A percentile compares a stretch with the other conserved stretches of the same genome.
phyloP scores from a whole-genome alignment of 2,329 filamentous ascomycete species.

The Nigrospora oryzae region DNA sequence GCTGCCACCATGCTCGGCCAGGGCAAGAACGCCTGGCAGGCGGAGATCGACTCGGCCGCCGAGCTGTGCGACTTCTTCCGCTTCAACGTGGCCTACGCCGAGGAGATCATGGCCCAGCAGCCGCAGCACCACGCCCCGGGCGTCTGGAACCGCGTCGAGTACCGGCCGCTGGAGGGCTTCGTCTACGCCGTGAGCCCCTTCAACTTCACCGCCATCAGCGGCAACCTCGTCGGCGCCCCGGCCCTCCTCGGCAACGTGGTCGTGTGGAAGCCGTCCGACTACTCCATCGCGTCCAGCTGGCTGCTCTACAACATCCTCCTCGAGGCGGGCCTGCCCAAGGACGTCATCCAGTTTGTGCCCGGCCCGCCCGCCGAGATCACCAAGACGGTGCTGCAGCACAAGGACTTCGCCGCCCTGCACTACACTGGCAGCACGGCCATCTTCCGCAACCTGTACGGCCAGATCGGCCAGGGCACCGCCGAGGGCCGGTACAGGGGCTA shows the following conservation, averaged over 20 bases:
- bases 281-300: conserved; percentile 83
- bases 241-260: conserved; percentile 91
- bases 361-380: conserved; percentile 83
- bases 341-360: conserved; percentile 90
- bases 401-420: conserved; percentile 81
- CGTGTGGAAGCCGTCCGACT: conserved; percentile 93
- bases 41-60: conserved; percentile 94
- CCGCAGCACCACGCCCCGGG: conserved; percentile 75
- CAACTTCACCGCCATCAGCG: conserved; percentile 95
- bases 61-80: conserved; percentile 89
- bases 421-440: conserved; percentile 91
- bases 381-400: conserved; percentile 65
- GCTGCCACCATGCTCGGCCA: conserved; percentile 93
- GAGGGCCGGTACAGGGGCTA: conserved; percentile 78
- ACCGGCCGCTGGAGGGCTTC: conserved; percentile 87
- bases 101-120: conserved; percentile 84
- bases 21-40: conserved; percentile 98
- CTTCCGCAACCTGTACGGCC: conserved; percentile 80
- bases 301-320: conserved; percentile 83
- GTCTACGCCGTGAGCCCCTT: conserved; percentile 92
- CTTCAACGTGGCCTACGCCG: conserved; percentile 90
- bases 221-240: conserved; percentile 74
- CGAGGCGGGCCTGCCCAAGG: conserved; percentile 80
- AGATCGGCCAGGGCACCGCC: conserved; percentile 74
- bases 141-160: conserved; percentile 87